Conservation (phyloP, 2,329 filamentous ascomycete genomes). For the Emericellopsis atlantica region DNA sequence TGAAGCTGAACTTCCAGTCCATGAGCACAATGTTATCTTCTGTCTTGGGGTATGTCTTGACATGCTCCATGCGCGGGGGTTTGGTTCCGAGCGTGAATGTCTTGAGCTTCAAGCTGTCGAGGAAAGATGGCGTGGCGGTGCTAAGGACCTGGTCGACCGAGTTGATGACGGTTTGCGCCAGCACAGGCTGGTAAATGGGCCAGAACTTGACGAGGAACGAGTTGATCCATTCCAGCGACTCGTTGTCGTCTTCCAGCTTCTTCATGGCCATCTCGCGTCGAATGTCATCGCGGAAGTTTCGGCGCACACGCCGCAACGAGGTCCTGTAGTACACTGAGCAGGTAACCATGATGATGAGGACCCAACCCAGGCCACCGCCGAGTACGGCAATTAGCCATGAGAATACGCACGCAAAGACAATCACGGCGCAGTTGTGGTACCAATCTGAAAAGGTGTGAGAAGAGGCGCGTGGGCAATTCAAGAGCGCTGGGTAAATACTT, state of each 20-base stretch:
- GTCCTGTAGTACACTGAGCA: constrained; percentile 96
- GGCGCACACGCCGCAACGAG: constrained; percentile 80
- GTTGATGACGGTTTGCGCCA: constrained; percentile 83
- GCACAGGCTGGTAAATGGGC: constrained; percentile 93
- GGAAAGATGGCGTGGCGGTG: constrained; percentile 78
- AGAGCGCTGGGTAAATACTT: constrained; percentile 11
- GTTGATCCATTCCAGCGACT: constrained; percentile 98
- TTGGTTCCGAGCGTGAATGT: constrained; percentile 91
- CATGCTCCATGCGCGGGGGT: constrained; percentile 89
- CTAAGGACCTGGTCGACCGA: constrained; percentile 94
- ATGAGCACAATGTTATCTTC: constrained; percentile 94
- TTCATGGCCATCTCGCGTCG: constrained; percentile 79
- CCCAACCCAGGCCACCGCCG: constrained; percentile 84
- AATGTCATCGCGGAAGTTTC: constrained; percentile 93
- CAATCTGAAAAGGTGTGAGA: constrained; percentile 48
- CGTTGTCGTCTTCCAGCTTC: constrained; percentile 77
- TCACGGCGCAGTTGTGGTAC: constrained; percentile 96
- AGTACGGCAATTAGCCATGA: constrained; percentile 86
- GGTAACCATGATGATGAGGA: constrained; percentile 82
- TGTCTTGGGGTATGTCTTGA: constrained; percentile 94
- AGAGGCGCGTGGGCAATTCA: too few relatives aligned
- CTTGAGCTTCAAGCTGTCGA: constrained; percentile 88
- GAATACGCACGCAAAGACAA: constrained; percentile 79
- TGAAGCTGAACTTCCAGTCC: constrained; percentile 99
- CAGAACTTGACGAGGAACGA: constrained; percentile 98